Evolutionary conservation across 306 rosid genomes (phyloP), one percentile per base, ranked within the genome.

Genomic region (Casuarina equisetifolia): DNA sequence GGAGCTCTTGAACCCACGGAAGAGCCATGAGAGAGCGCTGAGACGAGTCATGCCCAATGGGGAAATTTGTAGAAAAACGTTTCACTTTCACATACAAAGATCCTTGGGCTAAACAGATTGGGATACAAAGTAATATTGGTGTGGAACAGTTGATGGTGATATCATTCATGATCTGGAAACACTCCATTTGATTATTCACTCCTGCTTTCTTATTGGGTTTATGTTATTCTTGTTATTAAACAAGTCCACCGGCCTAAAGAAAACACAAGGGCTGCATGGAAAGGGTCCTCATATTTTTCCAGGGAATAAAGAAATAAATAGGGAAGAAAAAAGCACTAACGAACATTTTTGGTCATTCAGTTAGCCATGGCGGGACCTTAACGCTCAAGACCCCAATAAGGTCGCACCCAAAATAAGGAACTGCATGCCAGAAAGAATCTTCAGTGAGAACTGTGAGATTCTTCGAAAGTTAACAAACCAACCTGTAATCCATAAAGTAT

Each of bases 1-100:
- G 85, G 67, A 96, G 91, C 87, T 96, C 98, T 84, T 96, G 89
- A 80, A 96, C 85, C 97, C 96, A 85, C 38, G 85, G 81, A 81
- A 87, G 84, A 84, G 91, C 95, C 97, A 90, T 86, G 89, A 79
- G 82, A 78, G 39, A 20, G 64, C 64, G 82, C 6, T 72, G 77
- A 69, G 73, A 6, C 70, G 58, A 75, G 72, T 70, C 61, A 73
- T 78, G 84, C 74, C 51, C 51, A 52, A 66, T 61, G 25, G 77
- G 32, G 43, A 85, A 92, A 87, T 90, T 90, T 91, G 91, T 95
- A 92, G 97, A 76, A 66, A 12, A 43, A 16, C 39, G 11, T 6
- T 44, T 67, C 25, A 54, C 63, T 39, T 32, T 52, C 62, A 82
- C 97, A 95, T 78, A 93, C 96, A 92, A 95, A 91, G 88, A 90